These are phyloP conservation scores for Penicillium psychrofluorescens DNA, from an alignment of 495 filamentous ascomycete genomes.

Conservation along the genomic window DNA sequence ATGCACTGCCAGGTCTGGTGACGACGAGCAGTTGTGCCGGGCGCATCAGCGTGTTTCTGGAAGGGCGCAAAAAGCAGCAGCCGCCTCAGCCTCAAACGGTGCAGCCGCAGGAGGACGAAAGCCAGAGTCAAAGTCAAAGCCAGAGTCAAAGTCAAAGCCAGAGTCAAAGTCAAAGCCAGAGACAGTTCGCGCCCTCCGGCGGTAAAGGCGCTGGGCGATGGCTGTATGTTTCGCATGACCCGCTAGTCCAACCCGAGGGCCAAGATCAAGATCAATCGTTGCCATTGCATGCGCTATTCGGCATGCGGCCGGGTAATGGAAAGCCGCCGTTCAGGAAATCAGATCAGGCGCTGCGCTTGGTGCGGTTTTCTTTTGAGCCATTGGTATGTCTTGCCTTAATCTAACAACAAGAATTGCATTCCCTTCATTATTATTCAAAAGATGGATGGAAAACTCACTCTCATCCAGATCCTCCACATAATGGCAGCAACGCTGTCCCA, in stretches of 20 bases:
- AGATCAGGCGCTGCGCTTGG: constrained; percentile 42
- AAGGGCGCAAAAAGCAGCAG: constrained; percentile 52
- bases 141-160: constrained; percentile 15
- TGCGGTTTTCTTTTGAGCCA: constrained; percentile 90
- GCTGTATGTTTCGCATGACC: constrained; percentile 82
- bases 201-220: constrained; percentile 82
- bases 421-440: too few relatives aligned
- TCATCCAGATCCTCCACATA: constrained; percentile 74
- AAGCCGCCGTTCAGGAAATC: constrained; percentile 16
- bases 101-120: constrained; percentile 3
- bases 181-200: constrained; percentile 47
- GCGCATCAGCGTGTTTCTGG: constrained; percentile 75
- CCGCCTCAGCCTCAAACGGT: constrained; percentile 1
- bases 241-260: constrained; percentile 30
- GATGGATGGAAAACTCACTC: background rate
- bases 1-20: constrained; percentile 62
- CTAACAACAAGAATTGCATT: too few relatives aligned
- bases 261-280: background rate
- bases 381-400: constrained; percentile 54
- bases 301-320: constrained; percentile 25
- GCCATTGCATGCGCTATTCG: constrained; percentile 24
- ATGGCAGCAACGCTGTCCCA: constrained; percentile 63
- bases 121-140: constrained; percentile 6
- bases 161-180: constrained; percentile 7
- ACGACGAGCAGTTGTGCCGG: constrained; percentile 92